Evolutionary conservation across 2,329 filamentous ascomycete genomes (phyloP), one percentile per base, ranked within the genome.

Genomic region (Trichoderma citrinoviride): DNA sequence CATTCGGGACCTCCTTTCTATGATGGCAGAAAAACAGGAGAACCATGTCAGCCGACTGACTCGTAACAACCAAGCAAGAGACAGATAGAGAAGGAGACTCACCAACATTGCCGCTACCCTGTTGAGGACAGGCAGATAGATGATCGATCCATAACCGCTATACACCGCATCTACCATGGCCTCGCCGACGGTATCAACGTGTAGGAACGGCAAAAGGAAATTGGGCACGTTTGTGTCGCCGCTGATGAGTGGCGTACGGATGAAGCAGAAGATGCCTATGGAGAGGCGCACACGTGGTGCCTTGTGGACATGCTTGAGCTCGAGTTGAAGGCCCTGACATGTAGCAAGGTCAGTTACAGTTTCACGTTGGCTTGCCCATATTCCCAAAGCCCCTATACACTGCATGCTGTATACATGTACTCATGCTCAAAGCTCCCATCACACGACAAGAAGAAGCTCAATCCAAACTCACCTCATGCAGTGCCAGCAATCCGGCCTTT

Each of bases 401-500:
- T 10, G 12, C 17, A 10, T 27, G 25, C 7, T 17, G 23, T 47
- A 14, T 25, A 3, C 6, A 12, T 12, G 15, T 37, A 8, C 33
- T 12, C 33, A 37, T 37, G 33, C 5, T 37, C 10, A 33, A 8
- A 3, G 29, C 29, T 3, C 29, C 10, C 29, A 33, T 8, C 29
- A 33, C 6, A 33, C 7, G 7, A 33, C 29, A 33, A 33, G 29
- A 2, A n/a, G n/a, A 10, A 33, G 3, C 7, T 33, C 29, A 10
- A 33, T 19, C 12, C 44, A 21, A 47, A 33, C 21, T 50, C 46
- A 66, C 67, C 57, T 77, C 73, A 58, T 75, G 71, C 46, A 77
- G 57, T 2, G 72, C 71, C 5, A 67, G 68, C 7, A 76, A 53
- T 0, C 73, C 76, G 1, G 75, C 74, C 76, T 90, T 90, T 56